These are phyloP conservation scores for Aspergillus candidus DNA, from an alignment of 2,329 filamentous ascomycete genomes.

Conservation along the genomic window DNA sequence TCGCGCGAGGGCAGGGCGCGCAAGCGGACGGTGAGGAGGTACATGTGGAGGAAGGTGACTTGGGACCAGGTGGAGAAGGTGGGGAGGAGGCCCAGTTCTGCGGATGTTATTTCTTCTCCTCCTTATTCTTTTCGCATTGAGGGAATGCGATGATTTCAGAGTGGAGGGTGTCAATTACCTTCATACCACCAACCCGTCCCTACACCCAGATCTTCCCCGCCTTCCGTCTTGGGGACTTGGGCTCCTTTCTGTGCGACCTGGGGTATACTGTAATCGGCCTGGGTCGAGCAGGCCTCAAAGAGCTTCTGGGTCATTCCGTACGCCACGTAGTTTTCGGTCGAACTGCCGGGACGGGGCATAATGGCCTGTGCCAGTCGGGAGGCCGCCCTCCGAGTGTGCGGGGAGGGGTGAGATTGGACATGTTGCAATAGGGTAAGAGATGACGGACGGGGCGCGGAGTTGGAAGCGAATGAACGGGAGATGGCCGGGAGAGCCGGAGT, in stretches of 20 bases:
- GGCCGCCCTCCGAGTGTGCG: slow-evolving; percentile 18
- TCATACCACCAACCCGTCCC: slow-evolving; percentile 75
- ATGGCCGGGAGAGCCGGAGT: no score
- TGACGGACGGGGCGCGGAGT: no score
- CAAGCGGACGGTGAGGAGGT: slow-evolving; percentile 76
- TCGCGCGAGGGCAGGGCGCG: slow-evolving; percentile 65
- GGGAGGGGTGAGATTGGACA: neutral
- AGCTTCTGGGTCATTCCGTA: slow-evolving; percentile 73
- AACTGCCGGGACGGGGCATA: slow-evolving; percentile 30
- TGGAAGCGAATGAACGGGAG: no score
- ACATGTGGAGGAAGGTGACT: slow-evolving; percentile 94
- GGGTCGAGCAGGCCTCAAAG: slow-evolving; percentile 66
- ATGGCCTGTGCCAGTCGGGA: slow-evolving; percentile 26
- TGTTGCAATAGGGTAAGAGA: no score
- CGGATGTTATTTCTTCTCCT: neutral
- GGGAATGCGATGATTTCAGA: neutral
- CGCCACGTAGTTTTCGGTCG: slow-evolving; percentile 66
- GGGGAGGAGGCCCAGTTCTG: slow-evolving; percentile 70
- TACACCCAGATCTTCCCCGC: slow-evolving; percentile 76
- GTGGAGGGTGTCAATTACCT: slow-evolving; percentile 46
- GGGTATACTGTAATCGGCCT: slow-evolving; percentile 72
- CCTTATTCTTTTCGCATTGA: no score
- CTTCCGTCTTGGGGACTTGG: slow-evolving; percentile 62
- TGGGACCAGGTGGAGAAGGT: slow-evolving; percentile 97
- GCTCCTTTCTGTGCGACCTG: slow-evolving; percentile 60